A percentile compares a stretch with the other conserved stretches of the same genome.
Evolutionary conservation across 192 early-diverging fungal genomes (phyloP).

Genomic region (Oehlia diaphana): DNA sequence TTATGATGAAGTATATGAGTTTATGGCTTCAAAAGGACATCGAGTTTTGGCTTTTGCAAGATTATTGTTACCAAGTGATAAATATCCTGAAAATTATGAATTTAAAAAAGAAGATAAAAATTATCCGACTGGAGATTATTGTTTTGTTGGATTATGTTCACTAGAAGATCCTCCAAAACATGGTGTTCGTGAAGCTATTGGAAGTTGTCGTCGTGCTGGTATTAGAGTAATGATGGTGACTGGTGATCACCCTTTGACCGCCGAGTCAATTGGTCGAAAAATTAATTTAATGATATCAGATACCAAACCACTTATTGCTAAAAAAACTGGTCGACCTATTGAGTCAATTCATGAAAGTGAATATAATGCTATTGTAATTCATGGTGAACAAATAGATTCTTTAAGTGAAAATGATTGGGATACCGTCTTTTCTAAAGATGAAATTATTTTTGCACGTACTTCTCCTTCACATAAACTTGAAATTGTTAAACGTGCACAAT

Average conservation of each 20-base stretch:
- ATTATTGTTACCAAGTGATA: conserved; percentile 60
- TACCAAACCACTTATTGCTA: conserved; percentile 77
- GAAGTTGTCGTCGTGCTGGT: conserved; percentile 86
- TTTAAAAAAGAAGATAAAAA: conserved; percentile 79
- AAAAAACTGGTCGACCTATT: conserved; percentile 59
- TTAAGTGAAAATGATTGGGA: conserved; percentile 90
- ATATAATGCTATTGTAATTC: conserved; percentile 86
- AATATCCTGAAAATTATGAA: conserved; percentile 71
- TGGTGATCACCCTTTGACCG: conserved; percentile 94
- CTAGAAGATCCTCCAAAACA: conserved; percentile 97
- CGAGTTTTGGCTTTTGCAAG: conserved; percentile 92
- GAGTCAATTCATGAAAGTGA: conserved; percentile 77
- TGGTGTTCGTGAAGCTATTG: conserved; percentile 97
- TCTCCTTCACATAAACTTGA: conserved; percentile 96
- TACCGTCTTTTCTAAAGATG: conserved; percentile 87
- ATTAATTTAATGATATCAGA: conserved; percentile 93
- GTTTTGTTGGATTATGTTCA: conserved; percentile 85
- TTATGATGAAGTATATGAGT: conserved; percentile 77
- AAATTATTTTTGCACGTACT: conserved; percentile 96
- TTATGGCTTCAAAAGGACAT: conserved; percentile 91
- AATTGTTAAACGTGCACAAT: conserved; percentile 92
- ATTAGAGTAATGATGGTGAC: conserved; percentile 99
- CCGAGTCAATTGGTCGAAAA: conserved; percentile 94
- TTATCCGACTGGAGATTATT: conserved; percentile 65
- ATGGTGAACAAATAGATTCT: conserved; percentile 84